phyloP scores from a whole-genome alignment of 495 filamentous ascomycete species.

The Pseudotulostoma volvatum region DNA sequence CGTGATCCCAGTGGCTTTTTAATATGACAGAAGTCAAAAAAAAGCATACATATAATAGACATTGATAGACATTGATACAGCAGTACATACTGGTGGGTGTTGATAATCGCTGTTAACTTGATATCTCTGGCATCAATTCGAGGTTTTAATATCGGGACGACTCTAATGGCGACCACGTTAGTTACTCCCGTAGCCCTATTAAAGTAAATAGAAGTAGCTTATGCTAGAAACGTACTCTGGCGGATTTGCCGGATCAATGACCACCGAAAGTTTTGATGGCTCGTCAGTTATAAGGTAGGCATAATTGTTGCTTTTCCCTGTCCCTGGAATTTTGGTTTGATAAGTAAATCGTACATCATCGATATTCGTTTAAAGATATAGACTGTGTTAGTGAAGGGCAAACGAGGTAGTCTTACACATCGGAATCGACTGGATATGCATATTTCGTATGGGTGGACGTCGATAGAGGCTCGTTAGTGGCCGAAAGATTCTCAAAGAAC shows the following conservation, averaged over 20 bases:
- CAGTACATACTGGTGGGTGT: conserved; percentile 77
- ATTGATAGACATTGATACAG: background rate
- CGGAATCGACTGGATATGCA: conserved; percentile 96
- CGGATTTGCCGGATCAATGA: conserved; percentile 89
- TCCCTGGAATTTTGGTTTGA: conserved; percentile 42
- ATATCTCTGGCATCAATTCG: conserved; percentile 55
- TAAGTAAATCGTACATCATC: too few species aligned
- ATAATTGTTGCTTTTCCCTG: conserved; percentile 83
- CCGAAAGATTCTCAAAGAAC: too few species aligned
- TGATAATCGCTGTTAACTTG: conserved; percentile 77
- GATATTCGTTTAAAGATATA: too few species aligned
- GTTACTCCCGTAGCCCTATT: background rate
- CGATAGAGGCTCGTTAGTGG: too few species aligned
- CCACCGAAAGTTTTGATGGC: conserved; percentile 77
- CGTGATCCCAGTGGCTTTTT: conserved; percentile 79
- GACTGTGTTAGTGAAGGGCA: too few species aligned
- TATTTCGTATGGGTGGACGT: conserved; percentile 22
- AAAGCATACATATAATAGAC: background rate
- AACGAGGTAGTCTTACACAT: too few species aligned
- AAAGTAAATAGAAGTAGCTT: background rate
- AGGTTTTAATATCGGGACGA: conserved; percentile 60
- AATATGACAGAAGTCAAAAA: background rate
- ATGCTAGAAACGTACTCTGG: conserved; percentile 48
- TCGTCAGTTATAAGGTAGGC: conserved; percentile 91
- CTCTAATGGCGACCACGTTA: conserved; percentile 48